Base-by-base conservation (phyloP, 2,329 filamentous ascomycete genomes). In the Fusarium hainanense region DNA sequence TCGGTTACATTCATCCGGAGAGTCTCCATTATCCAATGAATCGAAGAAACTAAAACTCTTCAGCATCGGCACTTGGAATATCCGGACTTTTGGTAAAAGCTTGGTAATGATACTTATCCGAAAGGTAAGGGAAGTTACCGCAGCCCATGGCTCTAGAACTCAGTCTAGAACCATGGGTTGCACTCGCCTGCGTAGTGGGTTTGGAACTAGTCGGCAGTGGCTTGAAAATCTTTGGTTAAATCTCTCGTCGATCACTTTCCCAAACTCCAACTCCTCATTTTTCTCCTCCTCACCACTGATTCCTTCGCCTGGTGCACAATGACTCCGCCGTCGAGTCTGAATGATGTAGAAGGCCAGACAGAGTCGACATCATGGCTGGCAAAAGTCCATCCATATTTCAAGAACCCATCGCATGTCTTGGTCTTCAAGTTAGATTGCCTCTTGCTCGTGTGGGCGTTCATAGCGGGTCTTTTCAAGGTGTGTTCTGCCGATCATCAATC, bases 311-410 rank as follows among this genome's bases (percentile, higher is more conserved):
- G 21, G 21, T 54, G 20, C 23, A 18, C 25, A 32, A 20, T 74
- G 72, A 50, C 68, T 16, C 47, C 54, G 2, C 48, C 58, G 4
- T 32, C 37, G 6, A 73, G 70, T 50, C 23, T 68, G n/a, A 68
- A 30, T 14, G 5, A 37, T 20, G 40, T 27, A 14, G 49, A 28
- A 28, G 23, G 21, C 0, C n/a, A 37, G 21, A 10, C 23, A 2
- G 57, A 71, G 43, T 70, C 73, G 7, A 67, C 61, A 14, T 75
- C 75, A 48, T 78, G 77, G 77, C 59, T 78, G 9, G 76, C 74
- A 7, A 76, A 69, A 5, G 27, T 77, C 0, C 75, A 78, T 54
- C 77, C 76, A 0, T 78, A 77, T 46, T 77, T 77, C 13, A 65
- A 73, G 21, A 62, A 78, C 25, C 73, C 77, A 1, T 54, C 66